phyloP scores from a whole-genome alignment of 1,284 basidiomycete species.

The Pisolithus thermaeus region DNA sequence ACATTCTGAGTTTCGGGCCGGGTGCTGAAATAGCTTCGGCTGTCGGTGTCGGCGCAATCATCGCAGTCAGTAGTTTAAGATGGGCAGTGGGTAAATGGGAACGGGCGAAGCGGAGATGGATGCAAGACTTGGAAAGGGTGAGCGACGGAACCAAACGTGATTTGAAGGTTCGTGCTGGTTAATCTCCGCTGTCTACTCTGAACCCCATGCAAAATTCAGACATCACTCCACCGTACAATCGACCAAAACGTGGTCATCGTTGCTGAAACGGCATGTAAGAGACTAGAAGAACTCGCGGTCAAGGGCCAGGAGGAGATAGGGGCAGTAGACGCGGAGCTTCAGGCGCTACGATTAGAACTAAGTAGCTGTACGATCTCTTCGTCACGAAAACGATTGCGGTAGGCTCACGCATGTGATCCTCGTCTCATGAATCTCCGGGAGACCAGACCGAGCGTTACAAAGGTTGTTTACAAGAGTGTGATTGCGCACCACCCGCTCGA shows the following conservation, averaged over 20 bases:
- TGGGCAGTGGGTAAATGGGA: slow-evolving; percentile 73
- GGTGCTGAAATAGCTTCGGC: slow-evolving; percentile 53
- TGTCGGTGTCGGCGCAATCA: slow-evolving; percentile 55
- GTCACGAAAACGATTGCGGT: background rate
- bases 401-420: too few relatives aligned
- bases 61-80: slow-evolving; percentile 48
- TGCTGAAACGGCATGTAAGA: slow-evolving; percentile 39
- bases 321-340: slow-evolving; percentile 39
- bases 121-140: slow-evolving; percentile 67
- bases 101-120: slow-evolving; percentile 64
- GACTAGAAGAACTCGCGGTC: slow-evolving; percentile 41
- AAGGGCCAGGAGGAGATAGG: slow-evolving; percentile 41
- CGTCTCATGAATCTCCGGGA: too few relatives aligned
- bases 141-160: slow-evolving; percentile 69
- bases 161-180: slow-evolving; percentile 46
- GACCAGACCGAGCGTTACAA: too few relatives aligned
- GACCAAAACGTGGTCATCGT: slow-evolving; percentile 39
- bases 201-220: slow-evolving; percentile 29
- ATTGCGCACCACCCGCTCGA: too few relatives aligned
- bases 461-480: too few relatives aligned
- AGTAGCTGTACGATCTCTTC: slow-evolving; percentile 4
- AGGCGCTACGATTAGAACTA: slow-evolving; percentile 11
- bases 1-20: slow-evolving; percentile 31
- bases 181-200: background rate
- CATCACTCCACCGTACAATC: slow-evolving; percentile 41